Evolutionary conservation across 2,329 filamentous ascomycete genomes (phyloP).

Genomic region (Aplosporella prunicola): DNA sequence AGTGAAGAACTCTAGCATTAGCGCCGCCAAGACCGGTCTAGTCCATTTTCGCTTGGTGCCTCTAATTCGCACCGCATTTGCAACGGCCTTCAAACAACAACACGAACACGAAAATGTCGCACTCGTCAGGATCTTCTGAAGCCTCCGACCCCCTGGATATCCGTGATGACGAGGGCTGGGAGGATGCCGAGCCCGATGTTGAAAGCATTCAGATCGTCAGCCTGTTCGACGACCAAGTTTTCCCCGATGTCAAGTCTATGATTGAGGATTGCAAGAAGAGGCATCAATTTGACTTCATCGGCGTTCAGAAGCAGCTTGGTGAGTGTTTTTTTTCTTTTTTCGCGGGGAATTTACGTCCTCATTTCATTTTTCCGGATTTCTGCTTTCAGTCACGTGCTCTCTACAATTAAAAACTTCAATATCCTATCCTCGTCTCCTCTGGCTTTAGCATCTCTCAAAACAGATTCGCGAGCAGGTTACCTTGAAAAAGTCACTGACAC

Average conservation of each 20-base stretch:
- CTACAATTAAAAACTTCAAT: too few relatives aligned
- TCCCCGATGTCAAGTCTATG: slow-evolving; percentile 21
- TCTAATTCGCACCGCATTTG: too few relatives aligned
- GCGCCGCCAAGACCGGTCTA: too few relatives aligned
- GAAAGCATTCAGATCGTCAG: slow-evolving; percentile 30
- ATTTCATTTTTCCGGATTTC: background rate
- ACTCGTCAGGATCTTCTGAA: slow-evolving; percentile 8
- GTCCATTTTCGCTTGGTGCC: too few relatives aligned
- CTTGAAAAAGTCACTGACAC: background rate
- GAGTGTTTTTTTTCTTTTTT: slow-evolving; percentile 12
- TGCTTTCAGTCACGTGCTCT: slow-evolving; percentile 1
- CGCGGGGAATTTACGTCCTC: background rate
- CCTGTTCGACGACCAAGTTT: slow-evolving; percentile 30
- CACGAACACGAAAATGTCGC: slow-evolving; percentile 1
- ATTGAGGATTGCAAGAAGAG: slow-evolving; percentile 27
- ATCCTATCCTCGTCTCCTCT: too few relatives aligned
- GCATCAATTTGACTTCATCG: slow-evolving; percentile 34
- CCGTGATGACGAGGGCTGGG: slow-evolving; percentile 34
- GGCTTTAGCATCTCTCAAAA: too few relatives aligned
- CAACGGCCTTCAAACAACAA: too few relatives aligned
- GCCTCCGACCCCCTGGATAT: slow-evolving; percentile 9
- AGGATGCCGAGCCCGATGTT: slow-evolving; percentile 33
- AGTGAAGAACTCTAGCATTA: too few relatives aligned
- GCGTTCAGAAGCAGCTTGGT: slow-evolving; percentile 27
- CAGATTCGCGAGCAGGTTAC: too few relatives aligned